A percentile compares a stretch with the other conserved stretches of the same genome.
These are phyloP conservation scores for Pyropia yezoensis DNA, from an alignment of 23 red algal genomes.

Conservation along the genomic window DNA sequence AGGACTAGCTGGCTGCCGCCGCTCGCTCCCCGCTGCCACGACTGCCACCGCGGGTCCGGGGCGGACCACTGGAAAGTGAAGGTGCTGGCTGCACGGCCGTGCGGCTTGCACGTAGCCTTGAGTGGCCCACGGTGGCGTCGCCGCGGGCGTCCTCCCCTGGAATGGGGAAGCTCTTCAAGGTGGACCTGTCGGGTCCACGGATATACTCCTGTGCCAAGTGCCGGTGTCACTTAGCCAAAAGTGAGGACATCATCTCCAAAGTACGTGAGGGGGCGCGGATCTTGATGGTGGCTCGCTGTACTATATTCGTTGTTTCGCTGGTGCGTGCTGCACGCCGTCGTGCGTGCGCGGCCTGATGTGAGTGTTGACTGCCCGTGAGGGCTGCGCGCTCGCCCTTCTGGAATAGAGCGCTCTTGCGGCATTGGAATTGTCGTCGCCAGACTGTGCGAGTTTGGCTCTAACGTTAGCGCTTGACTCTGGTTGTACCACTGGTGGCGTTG, in stretches of 20 bases:
- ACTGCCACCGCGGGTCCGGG: too few relatives aligned
- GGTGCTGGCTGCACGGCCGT: too few relatives aligned
- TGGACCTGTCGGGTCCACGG: constrained; percentile 55
- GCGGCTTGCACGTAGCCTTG: too few relatives aligned
- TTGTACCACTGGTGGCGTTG: too few relatives aligned
- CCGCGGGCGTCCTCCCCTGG: not conserved
- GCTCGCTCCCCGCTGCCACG: too few relatives aligned
- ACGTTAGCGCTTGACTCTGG: not conserved
- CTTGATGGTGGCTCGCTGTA: too few relatives aligned
- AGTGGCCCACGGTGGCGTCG: not conserved
- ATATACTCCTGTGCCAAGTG: constrained; percentile 84
- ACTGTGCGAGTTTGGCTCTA: not conserved
- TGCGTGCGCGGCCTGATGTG: too few relatives aligned
- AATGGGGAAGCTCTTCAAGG: constrained; percentile 83
- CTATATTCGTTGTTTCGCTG: not conserved
- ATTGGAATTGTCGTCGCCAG: not conserved
- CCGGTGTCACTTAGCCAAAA: constrained; percentile 61
- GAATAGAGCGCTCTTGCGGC: not conserved
- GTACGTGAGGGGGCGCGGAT: not conserved
- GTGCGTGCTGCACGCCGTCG: not conserved
- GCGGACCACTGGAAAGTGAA: too few relatives aligned
- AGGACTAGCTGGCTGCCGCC: too few relatives aligned
- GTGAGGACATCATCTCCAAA: constrained; percentile 90
- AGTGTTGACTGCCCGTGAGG: too few relatives aligned
- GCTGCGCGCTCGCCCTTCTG: too few relatives aligned